These are phyloP conservation scores for Kwoniella sp. DNA, from an alignment of 768 basidiomycete genomes.

Conservation along the genomic window DNA sequence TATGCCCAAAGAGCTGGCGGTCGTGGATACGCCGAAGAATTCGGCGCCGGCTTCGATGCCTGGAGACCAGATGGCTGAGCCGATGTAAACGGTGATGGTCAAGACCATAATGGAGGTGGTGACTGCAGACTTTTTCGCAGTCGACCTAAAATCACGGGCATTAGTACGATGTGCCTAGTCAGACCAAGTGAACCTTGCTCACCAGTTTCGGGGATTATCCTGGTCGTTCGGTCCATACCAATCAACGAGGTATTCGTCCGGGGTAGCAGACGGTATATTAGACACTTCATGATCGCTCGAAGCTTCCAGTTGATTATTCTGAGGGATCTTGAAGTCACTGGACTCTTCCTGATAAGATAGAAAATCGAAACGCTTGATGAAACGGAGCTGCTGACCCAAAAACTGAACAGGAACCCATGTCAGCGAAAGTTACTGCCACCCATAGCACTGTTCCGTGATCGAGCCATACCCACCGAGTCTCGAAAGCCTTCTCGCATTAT, in stretches of 20 bases:
- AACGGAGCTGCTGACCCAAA: background rate
- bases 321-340: background rate
- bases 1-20: slow-evolving; percentile 38
- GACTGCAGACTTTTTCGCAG: slow-evolving; percentile 37
- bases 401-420: background rate
- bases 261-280: background rate
- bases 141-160: slow-evolving; percentile 1
- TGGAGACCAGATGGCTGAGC: slow-evolving; percentile 31
- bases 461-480: background rate
- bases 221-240: slow-evolving; percentile 45
- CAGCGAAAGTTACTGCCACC: background rate
- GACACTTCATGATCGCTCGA: background rate
- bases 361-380: background rate
- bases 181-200: background rate
- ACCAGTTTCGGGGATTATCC: slow-evolving; percentile 42
- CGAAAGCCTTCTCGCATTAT: background rate
- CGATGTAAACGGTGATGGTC: slow-evolving; percentile 39
- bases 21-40: slow-evolving; percentile 32
- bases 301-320: background rate
- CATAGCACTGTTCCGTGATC: too few species aligned
- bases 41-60: slow-evolving; percentile 35
- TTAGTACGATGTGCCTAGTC: background rate
- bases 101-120: slow-evolving; percentile 37
- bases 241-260: slow-evolving; percentile 23
- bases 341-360: background rate